phyloP scores from a whole-genome alignment of 805 yeast species.

The Ogataea trehaloabstinens region DNA sequence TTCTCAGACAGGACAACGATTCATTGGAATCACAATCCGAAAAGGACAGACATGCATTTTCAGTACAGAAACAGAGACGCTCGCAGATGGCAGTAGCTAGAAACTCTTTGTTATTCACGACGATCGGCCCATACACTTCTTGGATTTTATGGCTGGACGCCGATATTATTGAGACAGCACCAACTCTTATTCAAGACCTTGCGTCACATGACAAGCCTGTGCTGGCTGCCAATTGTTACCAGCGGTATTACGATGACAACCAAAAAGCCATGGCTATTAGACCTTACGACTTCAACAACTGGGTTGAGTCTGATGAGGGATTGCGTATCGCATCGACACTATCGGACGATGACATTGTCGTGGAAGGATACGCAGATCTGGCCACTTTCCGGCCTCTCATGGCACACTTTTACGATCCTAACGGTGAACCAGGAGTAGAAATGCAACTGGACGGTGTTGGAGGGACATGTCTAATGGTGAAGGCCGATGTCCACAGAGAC shows the following conservation, averaged over 20 bases:
- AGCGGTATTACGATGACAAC: slow-evolving; percentile 63
- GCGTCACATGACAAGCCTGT: slow-evolving; percentile 83
- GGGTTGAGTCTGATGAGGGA: slow-evolving; percentile 88
- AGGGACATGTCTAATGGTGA: slow-evolving; percentile 93
- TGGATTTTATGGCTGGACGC: slow-evolving; percentile 98
- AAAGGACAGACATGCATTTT: slow-evolving; percentile 85
- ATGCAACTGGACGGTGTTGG: slow-evolving; percentile 97
- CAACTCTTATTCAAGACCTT: slow-evolving; percentile 81
- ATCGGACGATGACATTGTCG: slow-evolving; percentile 86
- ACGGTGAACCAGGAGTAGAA: slow-evolving; percentile 60
- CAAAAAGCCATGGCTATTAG: slow-evolving; percentile 58
- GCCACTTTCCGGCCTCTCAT: slow-evolving; percentile 93
- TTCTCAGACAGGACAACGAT: slow-evolving; percentile 86
- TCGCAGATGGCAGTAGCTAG: slow-evolving; percentile 91
- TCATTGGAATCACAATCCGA: slow-evolving; percentile 74
- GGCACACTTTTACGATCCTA: slow-evolving; percentile 79
- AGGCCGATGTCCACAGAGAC: slow-evolving; percentile 97
- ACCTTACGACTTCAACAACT: slow-evolving; percentile 94
- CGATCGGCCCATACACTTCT: slow-evolving; percentile 83
- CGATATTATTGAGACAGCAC: slow-evolving; percentile 88
- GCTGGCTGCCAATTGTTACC: slow-evolving; percentile 90
- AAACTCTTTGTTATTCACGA: slow-evolving; percentile 84
- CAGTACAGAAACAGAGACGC: slow-evolving; percentile 86
- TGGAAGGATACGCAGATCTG: slow-evolving; percentile 91
- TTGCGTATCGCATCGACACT: slow-evolving; percentile 65